Base-by-base conservation (phyloP, 441 rosid species). In the Croton setiger region DNA sequence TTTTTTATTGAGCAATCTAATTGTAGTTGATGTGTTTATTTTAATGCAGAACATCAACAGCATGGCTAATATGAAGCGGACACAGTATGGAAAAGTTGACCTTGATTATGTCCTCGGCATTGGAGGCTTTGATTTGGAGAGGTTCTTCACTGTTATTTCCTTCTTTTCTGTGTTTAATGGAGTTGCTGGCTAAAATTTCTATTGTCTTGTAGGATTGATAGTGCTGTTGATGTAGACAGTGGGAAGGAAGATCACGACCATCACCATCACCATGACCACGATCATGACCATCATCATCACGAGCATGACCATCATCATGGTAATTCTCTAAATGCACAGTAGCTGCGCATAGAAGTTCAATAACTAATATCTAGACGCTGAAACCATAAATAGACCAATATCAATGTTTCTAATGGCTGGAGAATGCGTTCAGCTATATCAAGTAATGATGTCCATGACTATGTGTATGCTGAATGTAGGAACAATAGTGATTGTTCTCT, bases 51-150 rank as follows among this genome's bases (percentile, higher is more conserved):
- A 78, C 70, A 90, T 92, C 51, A 94, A 92, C 72, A 68, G 81
- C 62, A 86, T 92, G 94, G 98, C 99, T 71, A 77, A 82, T 76
- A 68, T 92, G 87, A 88, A 85, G 64, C 79, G 70, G 60, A 90
- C 99, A 49, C 83, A 85, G 69, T 90, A 76, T 73, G 98, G 99
- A 74, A 85, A 90, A 65, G 97, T 92, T 78, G 91, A 95, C 87
- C 83, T 95, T 85, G 96, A 92, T 67, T 92, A 90, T 80, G 97
- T 92, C 80, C 97, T 95, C 80, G 98, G 99, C 49, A 88, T 92
- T 81, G 97, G 99, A 68, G 99, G 99, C 75, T 94, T 92, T 82
- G 98, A 94, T 84, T 80, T 94, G 74, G 98, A 92, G 82, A 88
- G 99, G 98, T 94, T 69, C 68, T 83, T 53, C 36, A 9, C 2